These are phyloP conservation scores for Lactifluus subvellereus DNA, from an alignment of 768 basidiomycete species.

Conservation along the genomic window DNA sequence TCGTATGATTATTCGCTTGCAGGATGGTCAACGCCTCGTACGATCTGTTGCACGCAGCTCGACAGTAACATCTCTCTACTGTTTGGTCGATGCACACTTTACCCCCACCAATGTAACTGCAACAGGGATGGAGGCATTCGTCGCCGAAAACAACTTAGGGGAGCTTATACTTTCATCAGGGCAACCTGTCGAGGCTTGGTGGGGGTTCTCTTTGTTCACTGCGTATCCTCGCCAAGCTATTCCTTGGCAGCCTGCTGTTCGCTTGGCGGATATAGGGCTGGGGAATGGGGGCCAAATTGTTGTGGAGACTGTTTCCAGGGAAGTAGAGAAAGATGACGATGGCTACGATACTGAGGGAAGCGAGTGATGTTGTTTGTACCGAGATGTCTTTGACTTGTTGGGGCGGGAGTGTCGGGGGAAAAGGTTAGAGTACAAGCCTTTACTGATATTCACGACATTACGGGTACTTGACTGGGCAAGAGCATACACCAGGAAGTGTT, in stretches of 20 bases:
- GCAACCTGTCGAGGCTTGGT: slow-evolving; percentile 43
- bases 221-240: slow-evolving; percentile 69
- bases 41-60: slow-evolving; percentile 46
- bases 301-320: slow-evolving; percentile 23
- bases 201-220: slow-evolving; percentile 64
- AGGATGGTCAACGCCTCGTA: slow-evolving; percentile 46
- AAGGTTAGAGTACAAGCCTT: slow-evolving; percentile 4
- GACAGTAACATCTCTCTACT: slow-evolving; percentile 60
- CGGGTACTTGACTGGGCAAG: neutral
- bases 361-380: slow-evolving; percentile 3
- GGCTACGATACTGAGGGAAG: slow-evolving; percentile 25
- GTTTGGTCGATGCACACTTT: slow-evolving; percentile 61
- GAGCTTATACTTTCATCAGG: slow-evolving; percentile 31
- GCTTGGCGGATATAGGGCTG: slow-evolving; percentile 23
- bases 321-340: slow-evolving; percentile 14
- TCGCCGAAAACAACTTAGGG: slow-evolving; percentile 33
- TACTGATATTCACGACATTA: slow-evolving; percentile 8
- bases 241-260: slow-evolving; percentile 36
- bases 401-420: neutral
- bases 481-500: neutral
- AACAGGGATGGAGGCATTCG: slow-evolving; percentile 32
- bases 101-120: slow-evolving; percentile 44
- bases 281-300: slow-evolving; percentile 31
- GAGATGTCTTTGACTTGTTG: neutral
- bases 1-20: slow-evolving; percentile 54